phyloP scores from a whole-genome alignment of 2,329 filamentous ascomycete genomes.

The Amauroascus niger region DNA sequence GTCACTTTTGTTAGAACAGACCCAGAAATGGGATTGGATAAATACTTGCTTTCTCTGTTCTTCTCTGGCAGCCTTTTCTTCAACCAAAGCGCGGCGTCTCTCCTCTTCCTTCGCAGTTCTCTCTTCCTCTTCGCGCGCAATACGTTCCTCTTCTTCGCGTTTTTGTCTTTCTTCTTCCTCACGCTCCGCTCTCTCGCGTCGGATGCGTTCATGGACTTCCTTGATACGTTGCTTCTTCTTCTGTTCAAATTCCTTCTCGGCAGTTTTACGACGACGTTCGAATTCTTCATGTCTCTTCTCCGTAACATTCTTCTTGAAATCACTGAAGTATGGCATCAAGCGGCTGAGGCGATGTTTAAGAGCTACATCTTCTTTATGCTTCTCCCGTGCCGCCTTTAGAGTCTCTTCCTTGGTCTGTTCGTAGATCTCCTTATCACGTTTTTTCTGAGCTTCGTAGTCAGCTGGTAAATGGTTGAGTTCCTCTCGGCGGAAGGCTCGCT shows the following conservation, averaged over 20 bases:
- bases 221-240: constrained; percentile 81
- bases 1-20: constrained; percentile 12
- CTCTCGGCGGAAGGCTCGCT: constrained; percentile 92
- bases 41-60: constrained; percentile 48
- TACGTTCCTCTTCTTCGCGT: constrained; percentile 77
- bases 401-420: constrained; percentile 69
- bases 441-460: constrained; percentile 76
- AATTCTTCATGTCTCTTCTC: constrained; percentile 90
- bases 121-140: constrained; percentile 74
- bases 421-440: constrained; percentile 68
- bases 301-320: constrained; percentile 70
- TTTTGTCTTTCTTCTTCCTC: constrained; percentile 73
- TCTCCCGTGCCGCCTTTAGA: constrained; percentile 67
- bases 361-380: constrained; percentile 85
- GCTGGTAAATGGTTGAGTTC: constrained; percentile 82
- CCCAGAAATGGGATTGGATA: neutral
- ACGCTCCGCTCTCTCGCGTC: constrained; percentile 70
- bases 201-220: constrained; percentile 73
- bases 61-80: constrained; percentile 56
- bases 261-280: constrained; percentile 82
- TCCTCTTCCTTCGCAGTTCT: constrained; percentile 70
- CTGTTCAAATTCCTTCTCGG: constrained; percentile 85
- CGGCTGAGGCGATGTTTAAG: constrained; percentile 86
- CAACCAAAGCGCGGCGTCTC: constrained; percentile 60
- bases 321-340: constrained; percentile 73